These are phyloP conservation scores for Calonectria crousiana DNA, from an alignment of 2,329 filamentous ascomycete species.

Conservation along the genomic window DNA sequence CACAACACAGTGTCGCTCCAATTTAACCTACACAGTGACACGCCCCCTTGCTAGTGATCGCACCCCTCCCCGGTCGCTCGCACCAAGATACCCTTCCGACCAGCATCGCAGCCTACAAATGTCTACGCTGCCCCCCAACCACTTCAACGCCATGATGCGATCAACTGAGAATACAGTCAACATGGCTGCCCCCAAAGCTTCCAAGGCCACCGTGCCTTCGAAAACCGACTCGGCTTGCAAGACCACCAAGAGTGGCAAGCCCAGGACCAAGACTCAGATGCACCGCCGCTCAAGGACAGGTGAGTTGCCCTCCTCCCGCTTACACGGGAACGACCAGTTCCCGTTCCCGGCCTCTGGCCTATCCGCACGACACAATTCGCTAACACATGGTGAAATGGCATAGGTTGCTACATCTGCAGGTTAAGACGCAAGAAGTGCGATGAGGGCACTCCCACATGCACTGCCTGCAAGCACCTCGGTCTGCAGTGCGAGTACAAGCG, in stretches of 20 bases:
- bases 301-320: slow-evolving; percentile 62
- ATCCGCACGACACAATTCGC: slow-evolving; percentile 23
- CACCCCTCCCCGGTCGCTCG: slow-evolving; percentile 43
- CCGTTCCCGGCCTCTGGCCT: slow-evolving; percentile 11
- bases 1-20: slow-evolving; percentile 37
- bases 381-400: slow-evolving; percentile 43
- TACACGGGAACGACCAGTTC: slow-evolving; percentile 42
- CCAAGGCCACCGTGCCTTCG: slow-evolving; percentile 61
- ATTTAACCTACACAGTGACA: slow-evolving; percentile 37
- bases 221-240: slow-evolving; percentile 71
- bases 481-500: slow-evolving; percentile 96
- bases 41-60: slow-evolving; percentile 34
- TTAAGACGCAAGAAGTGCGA: slow-evolving; percentile 78
- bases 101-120: slow-evolving; percentile 63
- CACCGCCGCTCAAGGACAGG: slow-evolving; percentile 95
- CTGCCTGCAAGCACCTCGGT: slow-evolving; percentile 79
- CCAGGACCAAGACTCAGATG: slow-evolving; percentile 85
- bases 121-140: slow-evolving; percentile 75
- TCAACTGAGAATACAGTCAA: slow-evolving; percentile 61
- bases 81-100: slow-evolving; percentile 46
- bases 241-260: slow-evolving; percentile 60
- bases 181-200: slow-evolving; percentile 72
- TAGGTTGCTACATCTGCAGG: slow-evolving; percentile 78
- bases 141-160: slow-evolving; percentile 63
- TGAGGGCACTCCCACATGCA: slow-evolving; percentile 72